A percentile compares a stretch with the other conserved stretches of the same genome.
Evolutionary conservation across 2,329 filamentous ascomycete species (phyloP).

Genomic region (Alternaria burnsii): DNA sequence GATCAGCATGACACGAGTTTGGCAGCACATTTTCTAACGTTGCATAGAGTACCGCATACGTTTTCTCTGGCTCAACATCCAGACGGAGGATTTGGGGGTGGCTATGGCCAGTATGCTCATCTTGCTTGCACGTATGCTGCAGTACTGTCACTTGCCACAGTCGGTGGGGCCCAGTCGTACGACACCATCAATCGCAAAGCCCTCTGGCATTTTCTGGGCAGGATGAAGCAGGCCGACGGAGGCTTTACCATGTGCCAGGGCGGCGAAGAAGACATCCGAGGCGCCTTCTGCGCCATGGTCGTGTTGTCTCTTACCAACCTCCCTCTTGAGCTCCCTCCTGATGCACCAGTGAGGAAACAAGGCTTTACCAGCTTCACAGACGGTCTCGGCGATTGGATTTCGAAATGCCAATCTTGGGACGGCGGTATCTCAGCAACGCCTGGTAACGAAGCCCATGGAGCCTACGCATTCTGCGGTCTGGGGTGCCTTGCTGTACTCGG

Average conservation of each 20-base stretch:
- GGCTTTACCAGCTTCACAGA: slow-evolving; percentile 74
- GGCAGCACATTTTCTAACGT: slow-evolving; percentile 20
- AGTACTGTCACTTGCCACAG: slow-evolving; percentile 78
- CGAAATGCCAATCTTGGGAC: slow-evolving; percentile 92
- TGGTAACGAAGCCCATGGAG: slow-evolving; percentile 90
- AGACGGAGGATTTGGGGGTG: slow-evolving; percentile 87
- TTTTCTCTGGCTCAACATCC: slow-evolving; percentile 83
- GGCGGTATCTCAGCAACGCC: slow-evolving; percentile 90
- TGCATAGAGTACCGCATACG: slow-evolving; percentile 70
- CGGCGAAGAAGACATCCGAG: slow-evolving; percentile 92
- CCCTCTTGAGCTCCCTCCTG: slow-evolving; percentile 77
- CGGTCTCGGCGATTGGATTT: slow-evolving; percentile 80
- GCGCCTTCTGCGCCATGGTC: slow-evolving; percentile 90
- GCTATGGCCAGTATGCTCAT: slow-evolving; percentile 90
- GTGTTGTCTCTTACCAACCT: slow-evolving; percentile 84
- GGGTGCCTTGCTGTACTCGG: slow-evolving; percentile 88
- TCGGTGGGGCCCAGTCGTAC: slow-evolving; percentile 78
- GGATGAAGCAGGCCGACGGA: slow-evolving; percentile 84
- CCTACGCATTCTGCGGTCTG: slow-evolving; percentile 93
- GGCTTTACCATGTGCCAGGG: slow-evolving; percentile 88
- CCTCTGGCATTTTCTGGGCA: slow-evolving; percentile 91
- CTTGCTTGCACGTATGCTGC: slow-evolving; percentile 88
- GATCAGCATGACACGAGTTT: not conserved
- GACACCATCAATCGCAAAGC: slow-evolving; percentile 79
- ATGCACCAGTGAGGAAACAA: slow-evolving; percentile 71